Evolutionary conservation across 331 rosid genomes (phyloP).

Genomic region (Pyracantha coccinea): DNA sequence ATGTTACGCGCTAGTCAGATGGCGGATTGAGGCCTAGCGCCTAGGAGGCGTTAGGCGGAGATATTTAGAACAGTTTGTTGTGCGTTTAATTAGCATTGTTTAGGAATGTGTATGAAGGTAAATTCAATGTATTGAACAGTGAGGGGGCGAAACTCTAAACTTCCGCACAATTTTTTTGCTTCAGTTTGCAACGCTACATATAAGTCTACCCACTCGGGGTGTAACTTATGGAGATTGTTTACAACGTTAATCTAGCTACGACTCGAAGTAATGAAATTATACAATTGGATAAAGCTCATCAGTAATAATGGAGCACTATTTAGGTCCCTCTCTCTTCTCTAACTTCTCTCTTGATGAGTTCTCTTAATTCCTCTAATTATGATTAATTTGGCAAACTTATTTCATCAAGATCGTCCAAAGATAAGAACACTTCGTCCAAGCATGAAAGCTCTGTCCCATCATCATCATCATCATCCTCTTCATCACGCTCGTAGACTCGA

Average conservation of each 20-base stretch:
- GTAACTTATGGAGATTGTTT: neutral
- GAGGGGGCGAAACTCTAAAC: neutral
- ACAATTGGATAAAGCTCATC: neutral
- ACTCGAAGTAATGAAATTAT: neutral
- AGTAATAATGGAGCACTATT: neutral
- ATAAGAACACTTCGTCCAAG: conserved; percentile 92
- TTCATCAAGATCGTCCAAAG: conserved; percentile 95
- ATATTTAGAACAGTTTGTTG: no score
- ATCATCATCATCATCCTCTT: conserved; percentile 30
- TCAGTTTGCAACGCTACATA: neutral
- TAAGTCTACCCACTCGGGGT: neutral
- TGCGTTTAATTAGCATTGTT: neutral
- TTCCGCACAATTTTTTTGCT: no score
- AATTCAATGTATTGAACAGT: neutral
- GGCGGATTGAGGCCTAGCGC: no score
- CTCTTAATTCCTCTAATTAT: neutral
- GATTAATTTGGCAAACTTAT: conserved; percentile 69
- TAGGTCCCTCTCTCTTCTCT: neutral
- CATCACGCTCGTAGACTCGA: conserved; percentile 61
- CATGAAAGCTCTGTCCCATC: conserved; percentile 73
- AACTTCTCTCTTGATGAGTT: neutral
- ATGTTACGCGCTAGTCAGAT: no score
- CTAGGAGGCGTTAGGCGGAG: no score
- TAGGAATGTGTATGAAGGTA: neutral
- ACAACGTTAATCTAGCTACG: neutral